Base-by-base conservation (phyloP, 2,329 filamentous ascomycete species). In the Cladobotryum mycophilum region DNA sequence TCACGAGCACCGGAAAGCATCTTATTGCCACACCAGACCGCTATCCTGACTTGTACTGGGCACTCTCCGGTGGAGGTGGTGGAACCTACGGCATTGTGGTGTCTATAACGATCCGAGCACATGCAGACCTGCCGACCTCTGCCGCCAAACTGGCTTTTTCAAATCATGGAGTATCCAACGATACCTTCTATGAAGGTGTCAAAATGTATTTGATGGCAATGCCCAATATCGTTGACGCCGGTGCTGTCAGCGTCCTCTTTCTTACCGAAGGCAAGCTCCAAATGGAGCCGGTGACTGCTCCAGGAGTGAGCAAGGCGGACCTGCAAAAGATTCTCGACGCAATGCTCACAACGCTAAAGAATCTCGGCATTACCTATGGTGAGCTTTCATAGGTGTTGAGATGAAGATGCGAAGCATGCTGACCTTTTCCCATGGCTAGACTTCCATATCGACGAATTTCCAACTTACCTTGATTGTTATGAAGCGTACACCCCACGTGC, bases 31-130 rank as follows among this genome's bases (percentile, higher is more conserved):
- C 69, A 4, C 69, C 67, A 1, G 59, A 58, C 0, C 53, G 74
- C 30, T 78, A 85, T 55, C 52, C 67, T 0, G 81, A 85, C 47
- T 67, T 86, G 1, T 85, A 80, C 67, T 86, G 81, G 82, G 83
- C 82, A 1, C 64, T 84, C 1, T 70, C 70, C 41, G 81, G 81
- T 4, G 80, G 82, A 0, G 81, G 82, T 40, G 49, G 49, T 22
- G 52, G 52, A 34, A 45, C 52, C 5, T 54, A 51, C 20, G 52
- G 45, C 9, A 49, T 41, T 20, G 52, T 54, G 7, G 18, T 45
- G 5, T 47, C 43, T 13, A 38, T 54, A 20, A 51, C 42, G 6
- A 25, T 52, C 37, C 37, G 45, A 15, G 45, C 49, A 3, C 49
- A 52, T 18, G 33, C 52, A 11, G 46, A 48, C 17, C 3, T 44